Evolutionary conservation across 192 early-diverging fungal species (phyloP).

Genomic region (Entomortierella chlamydospora): DNA sequence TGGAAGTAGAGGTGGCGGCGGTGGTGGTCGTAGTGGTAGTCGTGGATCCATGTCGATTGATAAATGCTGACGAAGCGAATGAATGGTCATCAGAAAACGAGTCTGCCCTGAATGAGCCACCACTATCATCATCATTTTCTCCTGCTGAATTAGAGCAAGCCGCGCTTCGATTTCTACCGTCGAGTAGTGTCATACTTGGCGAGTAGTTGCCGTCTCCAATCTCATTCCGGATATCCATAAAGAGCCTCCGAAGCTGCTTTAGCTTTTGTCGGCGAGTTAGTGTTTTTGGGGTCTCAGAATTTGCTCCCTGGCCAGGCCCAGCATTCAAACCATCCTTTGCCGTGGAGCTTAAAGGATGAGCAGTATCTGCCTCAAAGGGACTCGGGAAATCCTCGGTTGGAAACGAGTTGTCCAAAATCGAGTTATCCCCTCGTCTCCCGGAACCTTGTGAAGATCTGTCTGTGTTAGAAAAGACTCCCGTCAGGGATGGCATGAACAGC

Average conservation of each 20-base stretch:
- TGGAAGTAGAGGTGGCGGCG: neutral
- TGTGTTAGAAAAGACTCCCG: slow-evolving; percentile 34
- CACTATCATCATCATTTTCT: slow-evolving; percentile 18
- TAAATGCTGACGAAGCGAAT: slow-evolving; percentile 1
- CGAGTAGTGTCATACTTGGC: neutral
- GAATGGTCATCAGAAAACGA: slow-evolving; percentile 48
- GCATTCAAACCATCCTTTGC: neutral
- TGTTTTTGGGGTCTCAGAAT: neutral
- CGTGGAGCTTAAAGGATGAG: no score
- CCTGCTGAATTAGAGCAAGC: no score
- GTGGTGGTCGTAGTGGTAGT: no score
- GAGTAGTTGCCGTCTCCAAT: slow-evolving; percentile 29
- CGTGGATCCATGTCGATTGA: neutral
- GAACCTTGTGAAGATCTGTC: neutral
- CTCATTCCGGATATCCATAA: slow-evolving; percentile 50
- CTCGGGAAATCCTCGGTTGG: neutral
- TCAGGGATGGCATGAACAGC: slow-evolving; percentile 39
- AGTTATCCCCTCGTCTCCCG: neutral
- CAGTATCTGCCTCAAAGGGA: neutral
- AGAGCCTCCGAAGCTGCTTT: slow-evolving; percentile 36
- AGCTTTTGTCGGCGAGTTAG: slow-evolving; percentile 41
- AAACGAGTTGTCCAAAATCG: neutral
- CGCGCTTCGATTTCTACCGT: neutral
- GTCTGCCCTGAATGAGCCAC: slow-evolving; percentile 20
- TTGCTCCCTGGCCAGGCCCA: neutral